These are phyloP conservation scores for Cryptococcus sp. DNA, from an alignment of 1,284 basidiomycete species.

Conservation along the genomic window DNA sequence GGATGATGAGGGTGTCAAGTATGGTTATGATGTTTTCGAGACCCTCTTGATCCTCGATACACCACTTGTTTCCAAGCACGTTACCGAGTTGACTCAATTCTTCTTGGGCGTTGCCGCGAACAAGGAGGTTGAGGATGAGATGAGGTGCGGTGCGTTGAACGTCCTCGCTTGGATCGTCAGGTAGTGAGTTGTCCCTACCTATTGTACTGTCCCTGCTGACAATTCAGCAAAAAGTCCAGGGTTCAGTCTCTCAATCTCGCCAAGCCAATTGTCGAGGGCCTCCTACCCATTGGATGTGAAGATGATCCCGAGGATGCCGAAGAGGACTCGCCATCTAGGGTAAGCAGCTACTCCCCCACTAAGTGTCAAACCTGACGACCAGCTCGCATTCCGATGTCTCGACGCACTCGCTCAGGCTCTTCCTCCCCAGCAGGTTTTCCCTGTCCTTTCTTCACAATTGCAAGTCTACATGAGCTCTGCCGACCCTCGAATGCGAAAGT, in stretches of 20 bases:
- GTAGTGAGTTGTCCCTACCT: conserved; percentile 56
- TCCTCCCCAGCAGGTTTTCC: conserved; percentile 95
- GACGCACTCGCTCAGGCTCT: conserved; percentile 90
- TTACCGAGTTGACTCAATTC: conserved; percentile 84
- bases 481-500: conserved; percentile 76
- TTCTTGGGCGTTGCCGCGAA: conserved; percentile 82
- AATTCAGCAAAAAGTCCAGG: conserved; percentile 84
- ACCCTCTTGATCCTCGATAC: conserved; percentile 92
- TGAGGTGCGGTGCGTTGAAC: conserved; percentile 89
- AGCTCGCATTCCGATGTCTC: conserved; percentile 91
- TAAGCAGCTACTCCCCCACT: conserved; percentile 48
- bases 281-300: conserved; percentile 93
- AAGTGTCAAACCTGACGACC: conserved; percentile 6
- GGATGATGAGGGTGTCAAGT: conserved; percentile 77
- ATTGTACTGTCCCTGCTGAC: conserved; percentile 1
- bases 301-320: conserved; percentile 77
- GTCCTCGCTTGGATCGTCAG: conserved; percentile 94
- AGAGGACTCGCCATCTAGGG: conserved; percentile 78
- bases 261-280: conserved; percentile 78
- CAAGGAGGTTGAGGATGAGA: conserved; percentile 68
- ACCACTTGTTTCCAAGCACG: conserved; percentile 83
- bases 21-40: conserved; percentile 94
- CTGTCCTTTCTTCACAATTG: conserved; percentile 77
- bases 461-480: conserved; percentile 74
- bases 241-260: conserved; percentile 84